Evolutionary conservation across 169 alveolate species (phyloP), one percentile per base, ranked within the genome.

Genomic region (Cystoisospora suis): DNA sequence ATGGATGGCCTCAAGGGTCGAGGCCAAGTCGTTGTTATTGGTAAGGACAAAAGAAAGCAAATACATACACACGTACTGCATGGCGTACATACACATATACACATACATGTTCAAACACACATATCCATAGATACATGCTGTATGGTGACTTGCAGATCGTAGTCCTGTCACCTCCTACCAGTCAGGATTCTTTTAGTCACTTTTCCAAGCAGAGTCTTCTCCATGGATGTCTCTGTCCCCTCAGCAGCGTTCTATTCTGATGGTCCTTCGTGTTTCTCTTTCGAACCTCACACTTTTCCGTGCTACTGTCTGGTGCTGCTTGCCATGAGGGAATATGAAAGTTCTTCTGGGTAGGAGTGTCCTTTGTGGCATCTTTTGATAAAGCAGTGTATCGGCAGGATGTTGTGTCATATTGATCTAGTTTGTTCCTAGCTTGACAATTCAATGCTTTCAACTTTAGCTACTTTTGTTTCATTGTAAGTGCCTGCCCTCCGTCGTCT

Each of bases 1-100:
- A 99, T 99, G 99, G 99, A 99, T 91, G 99, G 99, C 46, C 96
- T 98, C 27, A 98, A 99, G 94, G 99, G 99, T 46, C 97, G 99
- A 93, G 99, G 99, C 32, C 99, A 99, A 91, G 99, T 98, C 56
- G 99, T 98, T 79, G 99, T 99, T 77, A 98, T 98, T 87, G 99
- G 99, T 44, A 38, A 27, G 87, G 5, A 69, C 45, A 34, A 15
- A 6, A 17, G n/a, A 5, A 61, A 27, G 34, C 42, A 49, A 12
- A 9, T n/a, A 38, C 29, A 61, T 61, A 4, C 75, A 61, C 29
- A 61, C 27, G 29, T n/a, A 20, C 27, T 32, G 7, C 3, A 44
- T 7, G 32, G 17, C 23, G 38, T 69, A 69, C 45, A 36, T 27
- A 69, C 23, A 29, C 15, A 69, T 69, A 1, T 32, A 32, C 38